Percentiles rank a stretch among this genome's conserved stretches.
Conservation (phyloP, 805 yeast species). For the Starmerella bacillaris region DNA sequence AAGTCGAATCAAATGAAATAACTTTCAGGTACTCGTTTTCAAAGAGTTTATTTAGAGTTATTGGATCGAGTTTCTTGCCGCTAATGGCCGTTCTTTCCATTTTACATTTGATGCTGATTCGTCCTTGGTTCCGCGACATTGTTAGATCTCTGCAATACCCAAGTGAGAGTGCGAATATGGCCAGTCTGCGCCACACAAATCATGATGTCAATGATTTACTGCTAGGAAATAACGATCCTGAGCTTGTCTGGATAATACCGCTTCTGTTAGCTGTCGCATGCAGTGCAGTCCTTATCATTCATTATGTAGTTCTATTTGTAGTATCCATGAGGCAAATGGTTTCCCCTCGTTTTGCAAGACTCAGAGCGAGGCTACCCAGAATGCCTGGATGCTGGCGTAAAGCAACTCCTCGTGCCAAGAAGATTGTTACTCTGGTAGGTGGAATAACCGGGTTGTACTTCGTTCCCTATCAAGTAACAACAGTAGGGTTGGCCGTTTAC, state of each 20-base stretch:
- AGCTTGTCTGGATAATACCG: constrained; percentile 12
- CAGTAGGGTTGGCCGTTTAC: constrained; percentile 24
- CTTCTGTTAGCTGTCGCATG: constrained; percentile 12
- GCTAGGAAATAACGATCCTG: constrained; percentile 14
- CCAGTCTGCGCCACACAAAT: constrained; percentile 11
- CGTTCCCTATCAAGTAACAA: constrained; percentile 30
- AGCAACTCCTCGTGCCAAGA: neutral
- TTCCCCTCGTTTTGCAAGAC: neutral
- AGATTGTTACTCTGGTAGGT: neutral
- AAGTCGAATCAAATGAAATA: no score
- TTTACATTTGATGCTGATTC: constrained; percentile 21
- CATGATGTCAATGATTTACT: constrained; percentile 16
- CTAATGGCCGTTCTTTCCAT: constrained; percentile 17
- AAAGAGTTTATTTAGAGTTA: neutral
- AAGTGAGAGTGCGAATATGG: constrained; percentile 16
- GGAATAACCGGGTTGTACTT: constrained; percentile 5
- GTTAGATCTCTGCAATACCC: constrained; percentile 18
- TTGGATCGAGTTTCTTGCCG: constrained; percentile 17
- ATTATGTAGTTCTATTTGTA: neutral
- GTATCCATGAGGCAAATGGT: neutral
- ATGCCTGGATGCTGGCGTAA: neutral
- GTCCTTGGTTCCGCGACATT: constrained; percentile 9
- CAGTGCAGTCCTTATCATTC: constrained; percentile 4
- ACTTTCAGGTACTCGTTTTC: no score
- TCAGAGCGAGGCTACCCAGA: no score